These are phyloP conservation scores for Metschnikowia reukaufii DNA, from an alignment of 805 yeast genomes.

Conservation along the genomic window DNA sequence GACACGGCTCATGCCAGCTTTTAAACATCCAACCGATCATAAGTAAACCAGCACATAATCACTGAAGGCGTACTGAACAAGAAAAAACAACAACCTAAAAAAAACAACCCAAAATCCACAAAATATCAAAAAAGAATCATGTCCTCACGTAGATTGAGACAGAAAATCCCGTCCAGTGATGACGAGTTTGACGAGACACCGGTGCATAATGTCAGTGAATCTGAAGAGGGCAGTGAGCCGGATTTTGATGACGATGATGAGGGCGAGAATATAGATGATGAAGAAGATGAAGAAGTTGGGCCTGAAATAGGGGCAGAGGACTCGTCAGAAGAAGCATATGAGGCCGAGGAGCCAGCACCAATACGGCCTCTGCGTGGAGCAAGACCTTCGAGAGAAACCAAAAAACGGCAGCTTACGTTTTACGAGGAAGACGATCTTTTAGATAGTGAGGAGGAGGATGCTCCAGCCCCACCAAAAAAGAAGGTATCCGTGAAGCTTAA, in stretches of 20 bases:
- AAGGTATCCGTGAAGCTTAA: conserved; percentile 16
- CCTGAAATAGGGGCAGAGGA: conserved; percentile 10
- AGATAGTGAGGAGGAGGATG: conserved; percentile 31
- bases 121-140: too few relatives aligned
- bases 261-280: conserved; percentile 12
- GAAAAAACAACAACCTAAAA: not conserved
- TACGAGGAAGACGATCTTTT: conserved; percentile 39
- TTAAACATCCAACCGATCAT: too few relatives aligned
- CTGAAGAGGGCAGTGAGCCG: conserved; percentile 17
- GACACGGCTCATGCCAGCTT: too few relatives aligned
- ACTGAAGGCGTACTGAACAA: too few relatives aligned
- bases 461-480: conserved; percentile 16
- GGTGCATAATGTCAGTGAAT: conserved; percentile 11
- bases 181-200: conserved; percentile 16
- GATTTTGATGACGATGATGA: conserved; percentile 13
- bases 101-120: not conserved
- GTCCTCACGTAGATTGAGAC: conserved; percentile 10
- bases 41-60: not conserved
- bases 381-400: conserved; percentile 25
- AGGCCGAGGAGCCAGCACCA: conserved; percentile 11
- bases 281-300: conserved; percentile 12
- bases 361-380: conserved; percentile 14
- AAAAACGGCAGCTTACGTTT: conserved; percentile 39
- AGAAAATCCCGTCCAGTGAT: conserved; percentile 13
- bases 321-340: conserved; percentile 11